These are phyloP conservation scores for Neurospora pannonica DNA, from an alignment of 495 filamentous ascomycete genomes.

Conservation along the genomic window DNA sequence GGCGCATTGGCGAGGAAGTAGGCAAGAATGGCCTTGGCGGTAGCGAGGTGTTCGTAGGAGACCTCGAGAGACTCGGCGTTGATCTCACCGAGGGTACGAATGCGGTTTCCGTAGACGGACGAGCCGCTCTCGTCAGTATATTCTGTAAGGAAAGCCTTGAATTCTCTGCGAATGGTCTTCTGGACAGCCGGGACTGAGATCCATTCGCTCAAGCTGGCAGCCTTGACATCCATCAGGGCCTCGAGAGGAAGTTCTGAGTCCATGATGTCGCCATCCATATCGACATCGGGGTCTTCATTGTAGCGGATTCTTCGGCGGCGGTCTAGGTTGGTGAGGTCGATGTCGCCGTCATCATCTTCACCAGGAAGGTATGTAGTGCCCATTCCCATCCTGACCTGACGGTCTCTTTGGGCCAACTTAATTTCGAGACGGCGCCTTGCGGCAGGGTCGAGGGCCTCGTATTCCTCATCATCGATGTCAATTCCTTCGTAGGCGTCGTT, in stretches of 20 bases:
- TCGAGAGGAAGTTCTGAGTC: slow-evolving; percentile 89
- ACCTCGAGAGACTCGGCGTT: slow-evolving; percentile 96
- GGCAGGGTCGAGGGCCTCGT: slow-evolving; percentile 65
- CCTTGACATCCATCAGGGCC: slow-evolving; percentile 87
- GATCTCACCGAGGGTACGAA: slow-evolving; percentile 86
- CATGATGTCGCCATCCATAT: slow-evolving; percentile 87
- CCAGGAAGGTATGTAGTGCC: slow-evolving; percentile 79
- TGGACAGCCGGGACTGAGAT: slow-evolving; percentile 83
- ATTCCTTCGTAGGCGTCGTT: slow-evolving; percentile 36
- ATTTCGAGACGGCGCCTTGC: slow-evolving; percentile 80
- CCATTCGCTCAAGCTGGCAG: slow-evolving; percentile 88
- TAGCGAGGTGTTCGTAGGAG: slow-evolving; percentile 83
- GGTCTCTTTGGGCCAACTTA: slow-evolving; percentile 73
- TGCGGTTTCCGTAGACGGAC: slow-evolving; percentile 90
- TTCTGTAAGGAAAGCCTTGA: slow-evolving; percentile 94
- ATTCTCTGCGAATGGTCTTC: slow-evolving; percentile 87
- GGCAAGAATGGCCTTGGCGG: slow-evolving; percentile 88
- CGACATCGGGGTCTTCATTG: slow-evolving; percentile 87
- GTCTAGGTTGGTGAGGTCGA: slow-evolving; percentile 74
- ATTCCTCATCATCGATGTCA: slow-evolving; percentile 48
- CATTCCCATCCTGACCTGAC: slow-evolving; percentile 65
- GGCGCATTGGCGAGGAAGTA: slow-evolving; percentile 97
- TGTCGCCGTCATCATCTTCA: slow-evolving; percentile 76
- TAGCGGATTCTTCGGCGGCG: slow-evolving; percentile 75
- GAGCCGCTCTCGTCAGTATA: slow-evolving; percentile 79